phyloP scores from a whole-genome alignment of 139 green algal genomes.

The Limnomonas spitsbergensis region DNA sequence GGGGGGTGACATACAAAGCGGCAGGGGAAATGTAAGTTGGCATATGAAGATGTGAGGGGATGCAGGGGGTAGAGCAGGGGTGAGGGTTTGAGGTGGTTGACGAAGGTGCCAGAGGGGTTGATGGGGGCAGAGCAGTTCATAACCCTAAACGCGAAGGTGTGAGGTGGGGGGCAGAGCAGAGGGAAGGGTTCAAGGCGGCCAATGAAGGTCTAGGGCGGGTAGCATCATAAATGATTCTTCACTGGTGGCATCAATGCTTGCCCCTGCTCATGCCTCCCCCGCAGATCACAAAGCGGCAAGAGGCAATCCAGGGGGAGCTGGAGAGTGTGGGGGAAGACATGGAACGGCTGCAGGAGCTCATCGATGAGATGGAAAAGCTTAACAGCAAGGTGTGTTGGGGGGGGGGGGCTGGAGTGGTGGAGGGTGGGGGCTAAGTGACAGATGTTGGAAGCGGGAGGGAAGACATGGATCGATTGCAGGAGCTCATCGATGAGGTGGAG shows the following conservation, averaged over 20 bases:
- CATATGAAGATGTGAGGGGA: neutral
- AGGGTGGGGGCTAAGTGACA: no score
- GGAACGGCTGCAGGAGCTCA: slow-evolving; percentile 75
- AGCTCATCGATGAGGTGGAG: slow-evolving; percentile 86
- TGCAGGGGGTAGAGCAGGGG: neutral
- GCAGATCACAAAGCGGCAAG: slow-evolving; percentile 58
- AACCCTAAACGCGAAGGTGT: no score
- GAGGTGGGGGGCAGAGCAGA: no score
- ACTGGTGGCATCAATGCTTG: no score
- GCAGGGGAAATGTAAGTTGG: neutral
- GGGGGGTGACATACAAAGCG: neutral
- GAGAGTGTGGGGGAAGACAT: slow-evolving; percentile 89
- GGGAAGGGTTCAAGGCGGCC: no score
- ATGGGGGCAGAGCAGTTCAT: no score
- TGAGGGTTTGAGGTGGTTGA: neutral
- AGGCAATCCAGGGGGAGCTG: slow-evolving; percentile 77
- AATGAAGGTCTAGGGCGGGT: no score
- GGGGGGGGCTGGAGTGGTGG: no score
- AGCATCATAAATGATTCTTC: no score
- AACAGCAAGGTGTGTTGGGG: slow-evolving; percentile 54
- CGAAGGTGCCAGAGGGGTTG: no score
- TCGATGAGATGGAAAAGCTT: slow-evolving; percentile 88
- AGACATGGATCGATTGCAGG: slow-evolving; percentile 87
- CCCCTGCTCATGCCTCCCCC: no score
- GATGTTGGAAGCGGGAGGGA: no score